These are phyloP conservation scores for Barbatosphaeria neglecta DNA, from an alignment of 495 filamentous ascomycete species.

Conservation along the genomic window DNA sequence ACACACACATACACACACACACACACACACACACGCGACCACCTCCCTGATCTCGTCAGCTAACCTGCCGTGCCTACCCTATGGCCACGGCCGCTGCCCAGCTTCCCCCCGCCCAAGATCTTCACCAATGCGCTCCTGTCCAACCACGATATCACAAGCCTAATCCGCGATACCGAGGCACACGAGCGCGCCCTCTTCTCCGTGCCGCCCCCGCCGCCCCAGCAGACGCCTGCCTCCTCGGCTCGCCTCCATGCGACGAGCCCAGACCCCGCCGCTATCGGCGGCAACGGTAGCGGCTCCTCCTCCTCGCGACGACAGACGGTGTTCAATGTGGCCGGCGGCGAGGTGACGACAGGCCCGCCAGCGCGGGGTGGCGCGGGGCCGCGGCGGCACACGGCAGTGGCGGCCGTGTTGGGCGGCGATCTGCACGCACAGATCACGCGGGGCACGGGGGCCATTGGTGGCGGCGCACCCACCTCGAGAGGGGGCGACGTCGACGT, in stretches of 20 bases:
- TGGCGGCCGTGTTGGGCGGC: constrained; percentile 77
- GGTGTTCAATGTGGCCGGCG: constrained; percentile 42
- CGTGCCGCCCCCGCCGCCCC: constrained; percentile 55
- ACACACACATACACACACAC: constrained; percentile 2
- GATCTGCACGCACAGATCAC: constrained; percentile 77
- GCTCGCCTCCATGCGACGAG: constrained; percentile 5
- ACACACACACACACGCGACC: background rate
- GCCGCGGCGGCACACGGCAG: constrained; percentile 67
- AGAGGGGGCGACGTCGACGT: constrained; percentile 67
- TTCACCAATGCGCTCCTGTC: constrained; percentile 90
- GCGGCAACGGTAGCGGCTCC: constrained; percentile 7
- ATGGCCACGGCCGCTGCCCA: no score
- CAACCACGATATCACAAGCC: constrained; percentile 77
- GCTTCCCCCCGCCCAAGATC: constrained; percentile 83
- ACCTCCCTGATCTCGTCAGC: background rate
- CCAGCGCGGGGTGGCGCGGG: constrained; percentile 23
- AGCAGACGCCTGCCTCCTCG: constrained; percentile 15
- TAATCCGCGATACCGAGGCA: constrained; percentile 90
- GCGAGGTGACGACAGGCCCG: constrained; percentile 42
- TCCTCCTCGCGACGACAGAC: no score
- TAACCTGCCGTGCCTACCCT: no score
- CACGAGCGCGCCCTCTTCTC: constrained; percentile 96
- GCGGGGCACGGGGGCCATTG: constrained; percentile 37
- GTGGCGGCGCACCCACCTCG: constrained; percentile 11
- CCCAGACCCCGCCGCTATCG: constrained; percentile 14